Base-by-base conservation (phyloP, 1,284 basidiomycete species). In the Fomitopsis betulina region DNA sequence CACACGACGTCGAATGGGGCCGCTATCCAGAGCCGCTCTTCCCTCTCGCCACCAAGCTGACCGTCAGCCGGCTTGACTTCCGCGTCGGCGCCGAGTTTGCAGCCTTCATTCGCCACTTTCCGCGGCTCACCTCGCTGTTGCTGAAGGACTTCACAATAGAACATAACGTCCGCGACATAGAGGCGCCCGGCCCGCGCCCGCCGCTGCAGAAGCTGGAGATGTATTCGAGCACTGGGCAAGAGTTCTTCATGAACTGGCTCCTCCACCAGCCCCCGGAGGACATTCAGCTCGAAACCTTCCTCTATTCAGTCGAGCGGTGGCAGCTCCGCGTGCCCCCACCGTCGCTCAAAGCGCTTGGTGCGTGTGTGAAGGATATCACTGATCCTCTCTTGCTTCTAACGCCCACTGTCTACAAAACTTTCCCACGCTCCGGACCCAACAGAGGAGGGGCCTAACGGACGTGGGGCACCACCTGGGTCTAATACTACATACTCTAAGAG, bases 241-340 rank as follows among this genome's bases (percentile, higher is more conserved):
- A 53, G n/a, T 40, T 53, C 17, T 30, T 53, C 37, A 27, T 53
- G 27, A 53, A 53, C 52, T 53, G 52, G 52, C 40, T 40, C 37
- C 39, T 53, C 9, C 27, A 53, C 38, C 52, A 53, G 33, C 37
- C 35, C 21, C 2, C 52, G 13, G 23, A 40, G 27, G 23, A 30
- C 25, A 40, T 53, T 17, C 37, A 10, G 6, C 52, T 53, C 2
- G 23, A 42, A 7, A 53, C 13, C 21, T 23, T 53, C 39, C 15
- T 35, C 52, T 53, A 53, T 30, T 40, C 52, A 12, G 39, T 53
- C 25, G 52, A 53, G 17, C 37, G 39, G 15, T 53, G 52, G 52
- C 21, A 42, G 52, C n/a, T 53, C 17, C 23, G 39, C 27, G 52
- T 35, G 17, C 52, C 52, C 32, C 3, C 27, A 17, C 23, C 23